phyloP scores from a whole-genome alignment of 371 early-diverging fungal species.

The Syncephalastrum monosporum region DNA sequence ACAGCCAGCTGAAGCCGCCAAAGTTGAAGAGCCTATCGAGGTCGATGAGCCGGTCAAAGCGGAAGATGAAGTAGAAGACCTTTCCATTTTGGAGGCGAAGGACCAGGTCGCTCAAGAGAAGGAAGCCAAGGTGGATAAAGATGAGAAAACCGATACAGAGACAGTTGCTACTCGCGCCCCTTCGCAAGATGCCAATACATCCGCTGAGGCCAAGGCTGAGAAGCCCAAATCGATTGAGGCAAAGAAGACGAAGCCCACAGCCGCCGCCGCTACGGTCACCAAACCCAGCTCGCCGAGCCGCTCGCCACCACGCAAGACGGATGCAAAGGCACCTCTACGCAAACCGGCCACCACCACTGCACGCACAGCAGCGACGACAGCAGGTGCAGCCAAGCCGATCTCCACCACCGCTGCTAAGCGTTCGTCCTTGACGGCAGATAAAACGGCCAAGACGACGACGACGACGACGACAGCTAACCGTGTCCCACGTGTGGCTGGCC shows the following conservation, averaged over 20 bases:
- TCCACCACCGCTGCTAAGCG: slow-evolving; percentile 9
- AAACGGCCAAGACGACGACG: background rate
- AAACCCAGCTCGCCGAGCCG: too few species aligned
- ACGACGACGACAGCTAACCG: slow-evolving; percentile 8
- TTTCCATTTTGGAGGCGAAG: background rate
- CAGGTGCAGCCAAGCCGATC: background rate
- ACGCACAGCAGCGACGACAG: too few species aligned
- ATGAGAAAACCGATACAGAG: background rate
- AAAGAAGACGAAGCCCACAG: too few species aligned
- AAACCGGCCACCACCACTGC: too few species aligned
- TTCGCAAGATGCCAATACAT: too few species aligned
- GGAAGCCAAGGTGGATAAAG: background rate
- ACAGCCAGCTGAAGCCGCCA: background rate
- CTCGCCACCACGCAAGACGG: slow-evolving; percentile 1
- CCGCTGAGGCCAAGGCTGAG: slow-evolving; percentile 1
- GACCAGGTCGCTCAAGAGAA: background rate
- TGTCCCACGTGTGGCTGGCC: slow-evolving; percentile 24
- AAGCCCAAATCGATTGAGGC: background rate
- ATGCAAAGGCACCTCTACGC: background rate
- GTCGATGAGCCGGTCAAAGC: background rate
- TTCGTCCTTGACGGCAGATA: background rate
- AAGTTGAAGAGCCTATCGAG: background rate
- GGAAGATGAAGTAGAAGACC: background rate
- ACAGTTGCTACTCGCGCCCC: too few species aligned
- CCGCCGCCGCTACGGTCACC: too few species aligned